phyloP scores from a whole-genome alignment of 257 asterid species.

The Nicotiana tomentosiformis region DNA sequence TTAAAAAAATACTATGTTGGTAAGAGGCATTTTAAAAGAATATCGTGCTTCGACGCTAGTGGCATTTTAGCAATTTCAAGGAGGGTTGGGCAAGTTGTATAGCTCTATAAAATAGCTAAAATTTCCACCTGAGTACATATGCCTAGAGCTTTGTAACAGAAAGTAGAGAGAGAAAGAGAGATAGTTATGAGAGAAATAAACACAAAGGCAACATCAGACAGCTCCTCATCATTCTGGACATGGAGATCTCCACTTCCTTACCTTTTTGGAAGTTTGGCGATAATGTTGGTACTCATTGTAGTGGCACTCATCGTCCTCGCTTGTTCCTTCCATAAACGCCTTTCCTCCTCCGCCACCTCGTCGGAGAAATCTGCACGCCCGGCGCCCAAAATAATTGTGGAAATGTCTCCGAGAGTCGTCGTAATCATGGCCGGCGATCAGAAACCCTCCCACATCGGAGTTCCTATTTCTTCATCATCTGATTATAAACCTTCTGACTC shows the following conservation, averaged over 20 bases:
- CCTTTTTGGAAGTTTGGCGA: conserved; percentile 46
- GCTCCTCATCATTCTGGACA: conserved; percentile 31
- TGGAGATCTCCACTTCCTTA: conserved; percentile 79
- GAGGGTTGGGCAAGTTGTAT: neutral
- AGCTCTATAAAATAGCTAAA: neutral
- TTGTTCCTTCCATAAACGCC: conserved; percentile 39
- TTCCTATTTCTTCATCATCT: conserved; percentile 31
- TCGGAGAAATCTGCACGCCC: conserved; percentile 28
- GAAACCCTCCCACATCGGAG: conserved; percentile 56
- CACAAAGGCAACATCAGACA: neutral
- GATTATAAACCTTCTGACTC: neutral
- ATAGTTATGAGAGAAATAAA: conserved; percentile 23
- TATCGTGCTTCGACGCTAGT: neutral
- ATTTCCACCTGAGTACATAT: neutral
- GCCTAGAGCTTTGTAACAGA: neutral
- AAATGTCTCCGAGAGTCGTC: conserved; percentile 44
- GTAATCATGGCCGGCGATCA: conserved; percentile 80
- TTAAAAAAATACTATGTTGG: no score
- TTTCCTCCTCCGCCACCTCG: neutral
- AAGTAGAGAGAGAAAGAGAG: neutral
- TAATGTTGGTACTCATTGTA: conserved; percentile 35
- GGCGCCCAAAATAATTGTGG: neutral
- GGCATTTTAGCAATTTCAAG: neutral
- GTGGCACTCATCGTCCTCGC: conserved; percentile 47
- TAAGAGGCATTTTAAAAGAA: no score